Base-by-base conservation (phyloP, 2,329 filamentous ascomycete genomes). In the Rhynchosporium agropyri region DNA sequence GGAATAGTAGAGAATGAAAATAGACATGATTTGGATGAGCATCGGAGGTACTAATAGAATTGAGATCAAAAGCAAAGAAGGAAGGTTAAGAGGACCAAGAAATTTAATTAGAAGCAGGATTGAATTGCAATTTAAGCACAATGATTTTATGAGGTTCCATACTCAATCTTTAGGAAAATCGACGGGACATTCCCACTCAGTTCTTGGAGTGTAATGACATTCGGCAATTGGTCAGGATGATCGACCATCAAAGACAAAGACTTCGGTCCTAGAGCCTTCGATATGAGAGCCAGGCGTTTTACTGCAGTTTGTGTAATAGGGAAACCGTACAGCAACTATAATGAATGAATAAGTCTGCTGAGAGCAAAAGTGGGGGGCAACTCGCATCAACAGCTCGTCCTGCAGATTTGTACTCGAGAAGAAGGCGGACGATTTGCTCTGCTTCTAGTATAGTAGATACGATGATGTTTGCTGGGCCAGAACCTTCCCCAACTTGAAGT, bases 381-480 rank as follows among this genome's bases (percentile, higher is more conserved):
- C 80, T 70, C 76, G 89, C 84, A 72, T 89, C 90, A 58, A 88
- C 80, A 15, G 76, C 71, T 6, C 86, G 79, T 3, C 83, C 84
- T 49, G 77, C 73, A 0, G 73, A 69, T 70, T 84, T 81, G 67
- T 85, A 86, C 62, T 88, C 81, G 10, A 81, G 74, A 0, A 93
- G 76, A 46, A 87, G 80, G 0, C 84, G 84, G 7, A 84, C 64
- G 5, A 93, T 76, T 57, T 84, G 82, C 73, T 94, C 90, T 1
- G 87, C 86, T 75, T 94, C 91, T 2, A 84, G 77, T n/a, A 93
- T 68, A 0, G 91, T 95, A 0, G 89, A 93, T 1, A 88, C 86
- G 40, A 93, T 81, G 59, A 94, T 79, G 43, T 88, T 86, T 26
- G 57, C 77, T 72, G 51, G 77, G 70, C 61, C 80, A 72, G 33